These are phyloP conservation scores for Candida neerlandica DNA, from an alignment of 1,139 yeast species.

Conservation along the genomic window DNA sequence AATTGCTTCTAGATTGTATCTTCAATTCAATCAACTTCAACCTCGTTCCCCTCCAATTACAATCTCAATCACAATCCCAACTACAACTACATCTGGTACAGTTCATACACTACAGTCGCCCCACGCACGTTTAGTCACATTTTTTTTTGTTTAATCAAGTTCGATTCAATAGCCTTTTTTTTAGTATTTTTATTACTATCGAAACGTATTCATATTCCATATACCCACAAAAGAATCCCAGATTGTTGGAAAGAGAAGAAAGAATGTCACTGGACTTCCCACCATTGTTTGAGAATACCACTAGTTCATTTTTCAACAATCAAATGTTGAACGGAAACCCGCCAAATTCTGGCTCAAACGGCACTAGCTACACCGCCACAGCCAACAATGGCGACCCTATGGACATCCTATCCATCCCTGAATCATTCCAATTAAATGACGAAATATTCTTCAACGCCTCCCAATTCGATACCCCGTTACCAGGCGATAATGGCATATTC, in stretches of 20 bases:
- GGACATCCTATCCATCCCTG: conserved; percentile 13
- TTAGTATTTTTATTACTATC: background rate
- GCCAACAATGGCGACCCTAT: conserved; percentile 1
- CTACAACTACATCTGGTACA: background rate
- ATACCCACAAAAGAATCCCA: background rate
- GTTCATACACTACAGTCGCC: background rate
- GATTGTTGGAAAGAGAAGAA: background rate
- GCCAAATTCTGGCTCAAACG: conserved; percentile 3
- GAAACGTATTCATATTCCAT: background rate
- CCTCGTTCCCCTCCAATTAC: background rate
- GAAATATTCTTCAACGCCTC: conserved; percentile 24
- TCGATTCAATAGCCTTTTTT: background rate
- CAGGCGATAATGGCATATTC: conserved; percentile 3
- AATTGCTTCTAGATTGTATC: too few relatives aligned
- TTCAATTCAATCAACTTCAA: conserved; percentile 1
- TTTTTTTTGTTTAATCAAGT: background rate
- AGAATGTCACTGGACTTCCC: conserved; percentile 17
- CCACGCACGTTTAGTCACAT: conserved; percentile 1
- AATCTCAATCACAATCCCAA: background rate
- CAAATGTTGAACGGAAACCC: conserved; percentile 5
- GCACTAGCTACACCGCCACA: conserved; percentile 1
- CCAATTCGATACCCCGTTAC: conserved; percentile 10
- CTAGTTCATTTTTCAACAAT: conserved; percentile 6
- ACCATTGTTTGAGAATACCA: conserved; percentile 14
- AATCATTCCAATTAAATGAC: conserved; percentile 24